Conservation (phyloP, 2,329 filamentous ascomycete species). For the Aspergillus sojae region DNA sequence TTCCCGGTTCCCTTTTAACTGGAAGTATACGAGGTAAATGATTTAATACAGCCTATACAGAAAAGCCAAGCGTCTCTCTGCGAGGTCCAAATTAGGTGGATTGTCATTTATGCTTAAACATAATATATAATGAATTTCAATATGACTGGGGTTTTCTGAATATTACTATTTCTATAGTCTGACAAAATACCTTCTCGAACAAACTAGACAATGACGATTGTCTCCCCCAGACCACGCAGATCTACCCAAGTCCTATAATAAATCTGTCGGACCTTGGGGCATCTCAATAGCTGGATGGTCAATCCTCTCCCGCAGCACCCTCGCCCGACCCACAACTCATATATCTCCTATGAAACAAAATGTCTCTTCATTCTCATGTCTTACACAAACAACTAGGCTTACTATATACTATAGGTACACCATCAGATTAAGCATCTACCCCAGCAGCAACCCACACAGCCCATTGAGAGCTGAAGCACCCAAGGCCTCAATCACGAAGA, state of each 20-base stretch:
- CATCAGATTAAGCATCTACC: neutral
- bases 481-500: conserved; percentile 56
- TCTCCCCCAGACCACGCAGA: neutral
- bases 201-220: neutral
- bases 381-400: neutral
- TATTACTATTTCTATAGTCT: neutral
- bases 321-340: neutral
- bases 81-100: neutral
- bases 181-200: neutral
- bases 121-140: neutral
- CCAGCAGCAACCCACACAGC: conserved; percentile 27
- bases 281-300: neutral
- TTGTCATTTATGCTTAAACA: neutral
- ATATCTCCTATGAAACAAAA: neutral
- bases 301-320: neutral
- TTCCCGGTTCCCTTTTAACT: too few relatives aligned
- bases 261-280: neutral
- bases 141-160: neutral
- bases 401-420: neutral
- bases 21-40: too few relatives aligned
- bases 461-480: conserved; percentile 50
- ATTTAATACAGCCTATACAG: neutral
- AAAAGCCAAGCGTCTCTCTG: too few relatives aligned
- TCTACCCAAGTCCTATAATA: neutral
- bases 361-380: neutral